Conservation (phyloP, 495 filamentous ascomycete genomes). For the Trichoderma parareesei region DNA sequence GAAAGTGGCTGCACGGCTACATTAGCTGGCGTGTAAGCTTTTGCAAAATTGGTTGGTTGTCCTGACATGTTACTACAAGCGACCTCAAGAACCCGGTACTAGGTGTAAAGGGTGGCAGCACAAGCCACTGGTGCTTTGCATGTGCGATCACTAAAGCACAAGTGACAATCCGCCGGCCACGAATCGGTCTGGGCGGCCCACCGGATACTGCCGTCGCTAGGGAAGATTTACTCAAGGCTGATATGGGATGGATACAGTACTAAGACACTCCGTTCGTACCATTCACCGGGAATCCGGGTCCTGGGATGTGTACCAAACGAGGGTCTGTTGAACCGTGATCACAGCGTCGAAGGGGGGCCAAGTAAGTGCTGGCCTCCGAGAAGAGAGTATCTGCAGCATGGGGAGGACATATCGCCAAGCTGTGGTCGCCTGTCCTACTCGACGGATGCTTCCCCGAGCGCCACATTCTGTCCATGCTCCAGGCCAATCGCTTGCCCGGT, state of each 20-base stretch:
- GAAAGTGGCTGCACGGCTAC: background rate
- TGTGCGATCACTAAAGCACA: background rate
- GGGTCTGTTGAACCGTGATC: background rate
- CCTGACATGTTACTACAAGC: too few relatives aligned
- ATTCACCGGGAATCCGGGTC: conserved; percentile 2
- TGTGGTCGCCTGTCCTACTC: too few relatives aligned
- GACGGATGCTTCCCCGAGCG: background rate
- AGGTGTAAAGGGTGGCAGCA: too few relatives aligned
- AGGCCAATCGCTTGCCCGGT: background rate
- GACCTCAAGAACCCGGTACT: too few relatives aligned
- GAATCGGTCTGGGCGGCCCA: background rate
- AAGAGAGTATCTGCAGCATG: background rate
- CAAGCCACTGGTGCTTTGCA: too few relatives aligned
- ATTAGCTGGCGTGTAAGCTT: background rate
- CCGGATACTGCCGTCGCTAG: conserved; percentile 1
- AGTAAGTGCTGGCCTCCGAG: too few relatives aligned
- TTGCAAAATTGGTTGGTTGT: too few relatives aligned
- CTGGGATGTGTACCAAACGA: background rate
- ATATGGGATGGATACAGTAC: background rate
- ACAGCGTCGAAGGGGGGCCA: too few relatives aligned
- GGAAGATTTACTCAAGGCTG: background rate
- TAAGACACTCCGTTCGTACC: background rate
- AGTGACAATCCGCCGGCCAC: background rate
- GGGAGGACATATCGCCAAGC: too few relatives aligned
- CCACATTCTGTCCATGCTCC: background rate